Base-by-base conservation (phyloP, 176 grass and related monocot genomes). In the Avena eriantha region DNA sequence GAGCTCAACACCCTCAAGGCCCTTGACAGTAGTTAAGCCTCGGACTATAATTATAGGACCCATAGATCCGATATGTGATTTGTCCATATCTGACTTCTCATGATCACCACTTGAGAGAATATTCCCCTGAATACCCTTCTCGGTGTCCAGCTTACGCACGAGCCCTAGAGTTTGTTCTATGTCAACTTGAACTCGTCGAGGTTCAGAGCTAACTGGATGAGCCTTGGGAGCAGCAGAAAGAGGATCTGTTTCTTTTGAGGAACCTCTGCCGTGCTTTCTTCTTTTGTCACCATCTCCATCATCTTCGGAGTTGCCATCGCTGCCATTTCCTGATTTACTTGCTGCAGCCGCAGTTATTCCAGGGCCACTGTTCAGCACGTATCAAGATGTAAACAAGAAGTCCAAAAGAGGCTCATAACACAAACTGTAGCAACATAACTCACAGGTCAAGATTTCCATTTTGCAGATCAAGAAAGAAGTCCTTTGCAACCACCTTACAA, bases 11-110 rank as follows among this genome's bases (percentile, higher is more conserved):
- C 97, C 97, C 83, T 99, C 97, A 46, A 99, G 87, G 21, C 97
- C 97, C 79, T 99, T 99, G 48, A 99, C 97, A 85, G 97, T 99
- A 0, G 92, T 92, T 75, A 94, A 86, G 50, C 97, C 97, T 41
- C 97, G 91, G 54, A 99, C 94, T 59, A 99, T 99, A 82, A 99
- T 87, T 61, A 99, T 96, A 79, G 97, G 97, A 8, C 97, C 97
- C 97, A 97, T 97, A n/a, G 92, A 95, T 82, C 94, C 97, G 41
- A 93, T 93, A 84, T 99, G 94, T 57, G 94, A 94, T 56, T 97
- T 97, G 39, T 99, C 94, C 18, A 86, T 70, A 83, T 93, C 89
- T 36, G 86, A 69, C 76, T 89, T 93, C n/a, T 93, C 94, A 77
- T 89, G 88, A 82, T 93, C 91, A 80, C 87, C 86, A 77, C 73